Percentiles rank a stretch among this genome's conserved stretches.
Evolutionary conservation across 164 flowering plant genomes (phyloP).

Genomic region (Vitis vinifera): ASM3070453v1 NC_081811.1:27319001-27319500

Average conservation of each 20-base stretch:
- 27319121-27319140: conserved; percentile 37
- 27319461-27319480: conserved; percentile 19
- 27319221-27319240: neutral
- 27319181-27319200: conserved; percentile 35
- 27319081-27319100: neutral
- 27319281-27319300: neutral
- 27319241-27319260: neutral
- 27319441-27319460: conserved; percentile 16
- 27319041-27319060: conserved; percentile 29
- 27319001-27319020: conserved; percentile 30
- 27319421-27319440: conserved; percentile 22
- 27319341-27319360: neutral
- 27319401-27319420: conserved; percentile 12
- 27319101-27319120: conserved; percentile 2
- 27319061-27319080: neutral
- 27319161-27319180: conserved; percentile 22
- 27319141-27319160: conserved; percentile 25
- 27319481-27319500: conserved; percentile 19
- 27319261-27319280: neutral
- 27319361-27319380: conserved; percentile 1
- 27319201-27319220: conserved; percentile 14
- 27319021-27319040: conserved; percentile 34
- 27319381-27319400: conserved; percentile 9
- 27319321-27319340: neutral
- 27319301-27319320: neutral